phyloP scores from a whole-genome alignment of 106 monocot genomes.

The Vanilla planifolia region DNA sequence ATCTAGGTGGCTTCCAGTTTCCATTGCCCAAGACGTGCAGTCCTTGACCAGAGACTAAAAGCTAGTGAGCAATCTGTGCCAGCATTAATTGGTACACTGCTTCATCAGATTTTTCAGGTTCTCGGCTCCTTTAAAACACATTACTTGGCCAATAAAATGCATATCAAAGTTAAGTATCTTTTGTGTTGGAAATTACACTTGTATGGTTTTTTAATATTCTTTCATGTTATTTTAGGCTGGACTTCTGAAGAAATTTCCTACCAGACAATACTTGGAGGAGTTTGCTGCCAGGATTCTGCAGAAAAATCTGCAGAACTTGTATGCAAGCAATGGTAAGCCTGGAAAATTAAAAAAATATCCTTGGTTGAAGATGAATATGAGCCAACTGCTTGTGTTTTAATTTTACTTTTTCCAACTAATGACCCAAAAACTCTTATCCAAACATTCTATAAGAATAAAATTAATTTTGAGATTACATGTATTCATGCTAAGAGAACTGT shows the following conservation, averaged over 20 bases:
- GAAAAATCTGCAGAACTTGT: conserved; percentile 74
- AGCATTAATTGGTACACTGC: conserved; percentile 84
- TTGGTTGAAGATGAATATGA: too few relatives aligned
- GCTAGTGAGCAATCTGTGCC: conserved; percentile 56
- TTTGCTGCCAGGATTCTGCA: conserved; percentile 52
- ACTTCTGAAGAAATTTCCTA: conserved; percentile 61
- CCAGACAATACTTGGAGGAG: conserved; percentile 65
- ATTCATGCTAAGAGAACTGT: too few relatives aligned
- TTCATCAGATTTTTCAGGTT: conserved; percentile 99
- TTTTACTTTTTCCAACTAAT: too few relatives aligned
- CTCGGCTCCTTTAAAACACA: neutral
- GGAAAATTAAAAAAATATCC: neutral
- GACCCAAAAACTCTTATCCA: too few relatives aligned
- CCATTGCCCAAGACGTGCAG: conserved; percentile 71
- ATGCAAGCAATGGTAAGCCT: conserved; percentile 76
- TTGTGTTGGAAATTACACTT: neutral
- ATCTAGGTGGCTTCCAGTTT: conserved; percentile 94
- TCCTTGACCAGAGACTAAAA: conserved; percentile 94
- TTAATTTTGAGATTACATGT: too few relatives aligned
- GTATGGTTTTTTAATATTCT: neutral
- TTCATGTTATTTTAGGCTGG: conserved; percentile 48
- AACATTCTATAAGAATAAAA: too few relatives aligned
- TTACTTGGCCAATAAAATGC: neutral
- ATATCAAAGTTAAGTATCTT: too few relatives aligned
- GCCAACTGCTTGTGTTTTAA: too few relatives aligned